Conservation (phyloP, 495 filamentous ascomycete species). For the Penicillium samsonianum region DNA sequence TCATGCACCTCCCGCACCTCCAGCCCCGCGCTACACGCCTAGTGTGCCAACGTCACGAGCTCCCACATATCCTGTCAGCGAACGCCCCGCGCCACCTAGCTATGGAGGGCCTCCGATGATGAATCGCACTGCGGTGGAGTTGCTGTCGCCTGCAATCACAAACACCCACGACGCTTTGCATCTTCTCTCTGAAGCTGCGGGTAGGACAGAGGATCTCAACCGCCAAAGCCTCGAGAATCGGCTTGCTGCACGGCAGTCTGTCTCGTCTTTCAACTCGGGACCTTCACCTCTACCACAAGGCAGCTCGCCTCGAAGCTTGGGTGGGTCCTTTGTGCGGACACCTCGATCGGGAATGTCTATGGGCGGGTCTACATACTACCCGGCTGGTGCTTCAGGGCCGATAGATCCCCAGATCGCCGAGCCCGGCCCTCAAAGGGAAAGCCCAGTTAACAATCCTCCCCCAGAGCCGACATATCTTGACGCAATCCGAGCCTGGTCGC, state of each 20-base stretch:
- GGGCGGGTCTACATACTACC: slow-evolving; percentile 33
- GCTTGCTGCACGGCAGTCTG: slow-evolving; percentile 41
- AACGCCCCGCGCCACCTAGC: slow-evolving; percentile 27
- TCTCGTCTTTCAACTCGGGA: slow-evolving; percentile 46
- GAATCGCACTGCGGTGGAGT: slow-evolving; percentile 55
- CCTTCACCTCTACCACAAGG: slow-evolving; percentile 45
- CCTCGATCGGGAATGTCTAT: slow-evolving; percentile 36
- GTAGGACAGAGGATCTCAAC: slow-evolving; percentile 52
- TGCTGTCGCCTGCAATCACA: slow-evolving; percentile 59
- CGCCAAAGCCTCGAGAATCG: slow-evolving; percentile 44
- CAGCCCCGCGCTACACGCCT: slow-evolving; percentile 29
- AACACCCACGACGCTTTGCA: slow-evolving; percentile 62
- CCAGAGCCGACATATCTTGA: slow-evolving; percentile 49
- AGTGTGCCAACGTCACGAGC: slow-evolving; percentile 29
- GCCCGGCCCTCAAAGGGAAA: slow-evolving; percentile 30
- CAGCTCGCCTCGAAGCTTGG: slow-evolving; percentile 40
- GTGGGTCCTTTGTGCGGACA: slow-evolving; percentile 41
- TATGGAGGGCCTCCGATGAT: slow-evolving; percentile 51
- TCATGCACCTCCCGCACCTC: slow-evolving; percentile 2
- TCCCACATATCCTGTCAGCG: slow-evolving; percentile 32
- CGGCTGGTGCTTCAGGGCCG: slow-evolving; percentile 27
- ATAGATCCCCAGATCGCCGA: slow-evolving; percentile 37
- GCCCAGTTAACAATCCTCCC: slow-evolving; percentile 21
- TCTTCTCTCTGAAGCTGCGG: slow-evolving; percentile 59
- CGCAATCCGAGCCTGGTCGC: slow-evolving; percentile 82